phyloP scores from a whole-genome alignment of 305 asterid species.

The Fraxinus angustifolia region DNA sequence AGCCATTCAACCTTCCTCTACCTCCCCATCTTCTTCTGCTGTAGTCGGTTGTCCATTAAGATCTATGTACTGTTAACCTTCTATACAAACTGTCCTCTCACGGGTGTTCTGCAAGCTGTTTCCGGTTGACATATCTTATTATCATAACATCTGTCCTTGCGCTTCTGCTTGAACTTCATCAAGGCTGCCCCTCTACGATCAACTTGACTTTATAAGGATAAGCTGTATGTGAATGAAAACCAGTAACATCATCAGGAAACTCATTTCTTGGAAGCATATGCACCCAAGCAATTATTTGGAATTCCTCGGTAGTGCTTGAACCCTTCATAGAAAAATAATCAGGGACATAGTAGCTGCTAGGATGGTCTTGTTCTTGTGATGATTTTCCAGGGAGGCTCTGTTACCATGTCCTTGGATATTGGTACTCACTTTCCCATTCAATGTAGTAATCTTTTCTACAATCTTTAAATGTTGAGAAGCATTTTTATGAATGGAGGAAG shows the following conservation, averaged over 20 bases:
- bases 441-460: slow-evolving; percentile 28
- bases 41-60: slow-evolving; percentile 48
- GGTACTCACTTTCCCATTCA: slow-evolving; percentile 19
- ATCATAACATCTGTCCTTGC: slow-evolving; percentile 84
- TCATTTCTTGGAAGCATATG: slow-evolving; percentile 39
- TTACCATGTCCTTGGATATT: slow-evolving; percentile 30
- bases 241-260: slow-evolving; percentile 35
- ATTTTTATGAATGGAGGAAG: slow-evolving; percentile 30
- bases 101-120: slow-evolving; percentile 89
- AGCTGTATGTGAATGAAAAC: slow-evolving; percentile 5
- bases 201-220: slow-evolving; percentile 27
- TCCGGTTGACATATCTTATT: slow-evolving; percentile 80
- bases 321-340: slow-evolving; percentile 47
- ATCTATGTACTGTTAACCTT: slow-evolving; percentile 74
- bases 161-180: slow-evolving; percentile 81
- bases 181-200: slow-evolving; percentile 90
- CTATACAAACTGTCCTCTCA: slow-evolving; percentile 85
- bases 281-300: slow-evolving; percentile 28
- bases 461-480: slow-evolving; percentile 26
- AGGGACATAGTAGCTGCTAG: slow-evolving; percentile 38
- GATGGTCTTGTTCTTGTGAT: slow-evolving; percentile 39
- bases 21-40: too few species aligned
- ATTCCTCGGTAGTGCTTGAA: slow-evolving; percentile 19
- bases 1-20: slow-evolving; percentile 37
- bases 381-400: slow-evolving; percentile 31